Evolutionary conservation across 805 yeast species (phyloP).

Genomic region (Danielia reshetovae): DNA sequence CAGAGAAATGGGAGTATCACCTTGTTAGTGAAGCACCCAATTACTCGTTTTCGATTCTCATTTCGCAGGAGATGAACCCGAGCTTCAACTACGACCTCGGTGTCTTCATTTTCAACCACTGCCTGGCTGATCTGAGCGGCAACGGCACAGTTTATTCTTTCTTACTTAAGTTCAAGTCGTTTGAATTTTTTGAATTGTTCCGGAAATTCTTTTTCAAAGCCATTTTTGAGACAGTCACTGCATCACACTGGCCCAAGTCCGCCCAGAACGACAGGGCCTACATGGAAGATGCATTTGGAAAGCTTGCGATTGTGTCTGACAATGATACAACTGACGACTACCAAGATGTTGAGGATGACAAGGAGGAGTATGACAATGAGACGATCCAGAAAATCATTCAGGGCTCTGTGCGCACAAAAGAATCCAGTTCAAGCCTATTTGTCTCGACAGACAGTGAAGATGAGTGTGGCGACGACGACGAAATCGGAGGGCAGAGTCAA

Average conservation of each 20-base stretch:
- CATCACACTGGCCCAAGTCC: no score
- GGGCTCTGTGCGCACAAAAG: conserved; percentile 4
- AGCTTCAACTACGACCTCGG: conserved; percentile 53
- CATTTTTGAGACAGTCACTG: conserved; percentile 60
- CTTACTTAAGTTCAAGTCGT: conserved; percentile 51
- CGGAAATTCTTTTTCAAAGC: conserved; percentile 50
- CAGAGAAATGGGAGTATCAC: conserved; percentile 50
- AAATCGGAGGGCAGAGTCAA: conserved; percentile 24
- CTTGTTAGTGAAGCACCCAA: conserved; percentile 28
- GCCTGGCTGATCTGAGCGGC: conserved; percentile 5
- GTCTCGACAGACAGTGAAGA: conserved; percentile 17
- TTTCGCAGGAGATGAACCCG: conserved; percentile 54
- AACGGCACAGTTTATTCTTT: conserved; percentile 51
- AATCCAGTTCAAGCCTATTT: conserved; percentile 3
- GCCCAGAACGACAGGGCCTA: conserved; percentile 48
- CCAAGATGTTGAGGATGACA: conserved; percentile 1
- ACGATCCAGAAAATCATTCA: conserved; percentile 16
- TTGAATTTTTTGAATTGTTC: conserved; percentile 43
- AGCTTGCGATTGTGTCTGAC: conserved; percentile 29
- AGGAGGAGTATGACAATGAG: conserved; percentile 19
- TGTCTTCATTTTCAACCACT: conserved; percentile 66
- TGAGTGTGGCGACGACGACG: conserved; percentile 37
- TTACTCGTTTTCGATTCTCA: conserved; percentile 6
- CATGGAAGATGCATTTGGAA: conserved; percentile 48
- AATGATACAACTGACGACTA: conserved; percentile 8